A percentile compares a stretch with the other conserved stretches of the same genome.
Evolutionary conservation across 2,329 filamentous ascomycete species (phyloP).

Genomic region (Volutella citrinella): DNA sequence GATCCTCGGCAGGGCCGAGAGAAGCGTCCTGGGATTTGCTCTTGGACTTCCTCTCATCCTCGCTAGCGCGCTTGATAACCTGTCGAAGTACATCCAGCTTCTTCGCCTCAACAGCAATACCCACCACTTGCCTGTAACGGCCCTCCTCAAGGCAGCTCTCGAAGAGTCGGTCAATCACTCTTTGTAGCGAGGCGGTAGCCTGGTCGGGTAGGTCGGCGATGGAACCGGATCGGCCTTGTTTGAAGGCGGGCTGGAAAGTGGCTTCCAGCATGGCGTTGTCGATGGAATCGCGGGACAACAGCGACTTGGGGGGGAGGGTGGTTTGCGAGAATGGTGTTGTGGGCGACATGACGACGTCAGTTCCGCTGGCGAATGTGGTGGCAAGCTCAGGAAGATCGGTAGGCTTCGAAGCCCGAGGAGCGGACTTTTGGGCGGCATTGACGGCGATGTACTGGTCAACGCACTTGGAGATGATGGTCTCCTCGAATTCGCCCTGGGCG

Average conservation of each 20-base stretch:
- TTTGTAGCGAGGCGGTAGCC: conserved; percentile 75
- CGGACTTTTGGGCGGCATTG: conserved; percentile 49
- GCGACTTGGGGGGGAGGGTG: conserved; percentile 86
- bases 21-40: conserved; percentile 47
- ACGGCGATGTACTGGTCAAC: conserved; percentile 95
- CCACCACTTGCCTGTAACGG: conserved; percentile 92
- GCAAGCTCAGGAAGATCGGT: conserved; percentile 65
- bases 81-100: conserved; percentile 83
- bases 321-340: conserved; percentile 96
- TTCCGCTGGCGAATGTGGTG: conserved; percentile 70
- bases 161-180: conserved; percentile 84
- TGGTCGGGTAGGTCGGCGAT: conserved; percentile 66
- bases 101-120: conserved; percentile 92
- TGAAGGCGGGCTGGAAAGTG: conserved; percentile 50
- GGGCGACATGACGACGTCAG: conserved; percentile 77
- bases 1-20: conserved; percentile 71
- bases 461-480: conserved; percentile 98
- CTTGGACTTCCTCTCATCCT: conserved; percentile 73
- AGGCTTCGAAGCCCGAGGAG: conserved; percentile 41
- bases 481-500: conserved; percentile 89
- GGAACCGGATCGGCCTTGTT: conserved; percentile 53
- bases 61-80: conserved; percentile 84
- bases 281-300: conserved; percentile 79
- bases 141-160: conserved; percentile 83
- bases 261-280: conserved; percentile 62